A percentile compares a stretch with the other conserved stretches of the same genome.
phyloP scores from a whole-genome alignment of 257 asterid species.

The Solanum chilense region DNA sequence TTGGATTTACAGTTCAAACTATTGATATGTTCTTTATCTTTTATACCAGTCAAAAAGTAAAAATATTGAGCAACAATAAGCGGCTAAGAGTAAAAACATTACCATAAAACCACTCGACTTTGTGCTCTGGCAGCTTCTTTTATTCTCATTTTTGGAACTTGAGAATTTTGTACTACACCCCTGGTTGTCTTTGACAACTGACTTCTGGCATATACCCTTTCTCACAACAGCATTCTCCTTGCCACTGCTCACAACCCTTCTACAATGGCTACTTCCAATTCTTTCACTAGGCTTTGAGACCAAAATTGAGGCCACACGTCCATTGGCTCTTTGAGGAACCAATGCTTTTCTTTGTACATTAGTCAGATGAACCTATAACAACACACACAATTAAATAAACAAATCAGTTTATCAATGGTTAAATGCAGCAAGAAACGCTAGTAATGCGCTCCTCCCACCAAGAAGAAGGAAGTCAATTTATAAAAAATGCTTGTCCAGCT shows the following conservation, averaged over 20 bases:
- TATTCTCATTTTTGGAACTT: slow-evolving; percentile 2
- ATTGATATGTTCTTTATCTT: not conserved
- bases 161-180: not conserved
- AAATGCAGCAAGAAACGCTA: not conserved
- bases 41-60: not conserved
- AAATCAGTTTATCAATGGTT: not conserved
- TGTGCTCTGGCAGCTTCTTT: slow-evolving; percentile 7
- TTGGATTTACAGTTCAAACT: not conserved
- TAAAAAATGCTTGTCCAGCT: not conserved
- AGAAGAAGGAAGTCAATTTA: not conserved
- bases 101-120: slow-evolving; percentile 16
- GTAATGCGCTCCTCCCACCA: not conserved
- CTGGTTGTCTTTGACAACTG: slow-evolving; percentile 1
- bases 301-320: not conserved
- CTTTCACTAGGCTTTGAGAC: slow-evolving; percentile 2
- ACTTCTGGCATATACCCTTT: slow-evolving; percentile 1
- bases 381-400: not conserved
- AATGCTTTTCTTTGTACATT: slow-evolving; percentile 1
- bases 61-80: not conserved
- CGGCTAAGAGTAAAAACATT: not conserved
- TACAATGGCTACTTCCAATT: not conserved
- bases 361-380: slow-evolving; percentile 5
- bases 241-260: slow-evolving; percentile 6
- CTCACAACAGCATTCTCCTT: slow-evolving; percentile 22
- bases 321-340: slow-evolving; percentile 5